Conservation (phyloP, 371 early-diverging fungal species). For the Mucor plumbeus region DNA sequence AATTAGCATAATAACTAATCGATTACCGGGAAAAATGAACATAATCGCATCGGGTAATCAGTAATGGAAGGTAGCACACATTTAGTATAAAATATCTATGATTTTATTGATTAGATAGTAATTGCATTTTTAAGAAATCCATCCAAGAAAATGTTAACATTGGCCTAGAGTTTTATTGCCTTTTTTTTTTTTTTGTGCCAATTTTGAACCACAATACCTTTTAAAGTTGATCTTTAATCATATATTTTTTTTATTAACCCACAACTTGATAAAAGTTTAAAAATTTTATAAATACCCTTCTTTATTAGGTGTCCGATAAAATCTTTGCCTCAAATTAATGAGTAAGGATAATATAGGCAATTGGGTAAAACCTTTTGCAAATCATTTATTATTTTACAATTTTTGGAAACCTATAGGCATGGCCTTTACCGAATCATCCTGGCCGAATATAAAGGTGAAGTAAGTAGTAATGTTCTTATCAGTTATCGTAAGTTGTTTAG, state of each 20-base stretch:
- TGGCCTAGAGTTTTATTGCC: too few species aligned
- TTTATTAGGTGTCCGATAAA: conserved; percentile 7
- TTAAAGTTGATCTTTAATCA: background rate
- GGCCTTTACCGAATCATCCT: conserved; percentile 39
- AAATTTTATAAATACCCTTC: background rate
- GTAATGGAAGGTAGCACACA: too few species aligned
- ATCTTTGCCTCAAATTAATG: conserved; percentile 55
- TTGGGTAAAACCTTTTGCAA: conserved; percentile 51
- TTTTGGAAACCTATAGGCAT: conserved; percentile 45
- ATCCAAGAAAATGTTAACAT: too few species aligned
- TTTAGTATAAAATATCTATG: too few species aligned
- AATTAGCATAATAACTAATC: too few species aligned
- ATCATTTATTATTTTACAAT: conserved; percentile 31
- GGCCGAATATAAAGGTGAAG: conserved; percentile 23
- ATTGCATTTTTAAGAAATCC: too few species aligned
- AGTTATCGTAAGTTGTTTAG: background rate
- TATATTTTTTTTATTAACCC: background rate
- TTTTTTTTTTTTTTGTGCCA: too few species aligned
- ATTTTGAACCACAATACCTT: background rate
- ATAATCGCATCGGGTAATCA: too few species aligned
- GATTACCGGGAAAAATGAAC: too few species aligned
- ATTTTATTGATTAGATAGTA: too few species aligned
- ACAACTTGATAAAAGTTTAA: background rate
- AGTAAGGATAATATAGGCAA: conserved; percentile 61
- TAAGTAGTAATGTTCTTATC: background rate